Conservation (phyloP, 176 grass and related monocot species). For the Pontederia paniculata region DNA sequence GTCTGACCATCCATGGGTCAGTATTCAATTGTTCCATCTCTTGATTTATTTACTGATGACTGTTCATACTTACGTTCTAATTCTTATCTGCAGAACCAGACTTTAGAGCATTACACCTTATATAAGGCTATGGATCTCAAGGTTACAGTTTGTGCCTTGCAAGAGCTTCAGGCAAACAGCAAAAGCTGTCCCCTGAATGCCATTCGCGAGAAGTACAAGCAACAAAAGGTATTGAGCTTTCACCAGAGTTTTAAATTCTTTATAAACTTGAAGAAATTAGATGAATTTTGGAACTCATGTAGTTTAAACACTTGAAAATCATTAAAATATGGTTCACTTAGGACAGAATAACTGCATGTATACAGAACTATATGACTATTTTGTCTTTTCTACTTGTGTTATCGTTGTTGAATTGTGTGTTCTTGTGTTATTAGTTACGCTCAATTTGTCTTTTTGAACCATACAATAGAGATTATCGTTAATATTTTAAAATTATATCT, state of each 20-base stretch:
- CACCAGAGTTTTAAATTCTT: neutral
- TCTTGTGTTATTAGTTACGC: too few relatives aligned
- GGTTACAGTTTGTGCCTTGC: constrained; percentile 30
- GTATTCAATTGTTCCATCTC: constrained; percentile 7
- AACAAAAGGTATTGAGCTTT: constrained; percentile 49
- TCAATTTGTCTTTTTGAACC: neutral
- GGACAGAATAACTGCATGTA: too few relatives aligned
- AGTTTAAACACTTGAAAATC: neutral
- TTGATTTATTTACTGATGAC: neutral
- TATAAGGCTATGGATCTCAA: constrained; percentile 61
- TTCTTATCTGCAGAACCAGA: constrained; percentile 42
- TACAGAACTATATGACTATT: too few relatives aligned
- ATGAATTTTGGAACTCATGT: neutral
- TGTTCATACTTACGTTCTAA: constrained; percentile 5
- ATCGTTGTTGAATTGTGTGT: too few relatives aligned
- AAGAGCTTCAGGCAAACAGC: constrained; percentile 62
- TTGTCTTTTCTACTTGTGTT: too few relatives aligned
- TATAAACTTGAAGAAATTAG: neutral
- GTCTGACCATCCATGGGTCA: constrained; percentile 65
- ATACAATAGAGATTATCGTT: neutral
- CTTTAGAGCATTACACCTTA: constrained; percentile 69
- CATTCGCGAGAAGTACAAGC: constrained; percentile 67
- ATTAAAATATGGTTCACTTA: too few relatives aligned
- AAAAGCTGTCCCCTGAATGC: constrained; percentile 42
- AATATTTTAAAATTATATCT: neutral